Base-by-base conservation (phyloP, 306 rosid genomes). In the Hippophae rhamnoides region DNA sequence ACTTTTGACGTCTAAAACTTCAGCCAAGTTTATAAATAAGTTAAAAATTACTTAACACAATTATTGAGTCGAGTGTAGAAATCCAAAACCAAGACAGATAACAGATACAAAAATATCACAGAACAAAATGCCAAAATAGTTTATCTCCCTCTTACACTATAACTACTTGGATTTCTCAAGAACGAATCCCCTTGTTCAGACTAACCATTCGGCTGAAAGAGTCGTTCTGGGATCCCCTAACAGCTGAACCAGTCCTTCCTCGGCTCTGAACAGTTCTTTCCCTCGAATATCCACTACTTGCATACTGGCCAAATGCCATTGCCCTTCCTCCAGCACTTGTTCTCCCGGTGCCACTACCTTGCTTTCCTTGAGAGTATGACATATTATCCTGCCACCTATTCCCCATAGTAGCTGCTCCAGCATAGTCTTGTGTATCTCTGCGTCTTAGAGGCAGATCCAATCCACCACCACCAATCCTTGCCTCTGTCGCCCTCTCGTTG, bases 401-500 rank as follows among this genome's bases (percentile, higher is more conserved):
- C 45, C 86, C 82, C 8, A n/a, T 71, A 9, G 78, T 50, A 44
- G 44, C 57, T 48, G 74, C 56, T 61, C 84, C 84, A 45, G 80
- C 81, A 67, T 84, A 90, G 65, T 90, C 97, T 74, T 87, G 97
- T 71, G 70, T 66, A 53, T 90, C 97, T 71, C 97, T 85, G 6
- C 97, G 82, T 77, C 94, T 84, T 49, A 52, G 40, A 54, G 86
- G 90, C 64, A 87, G 76, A 73, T 90, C 97, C 74, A 89, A 50
- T 47, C 89, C 95, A 69, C 97, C 95, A 13, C 97, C 92, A 8
- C 96, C 95, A 23, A 81, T 47, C 61, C 89, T 83, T 26, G 85
- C 90, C 69, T 90, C 97, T n/a, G 67, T 57, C 26, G 97, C 97
- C 61, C 97, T 87, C 69, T 90, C 97, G 58, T 90, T 90, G 59